Evolutionary conservation across 495 filamentous ascomycete genomes (phyloP).

Genomic region (Terfezia boudieri): DNA sequence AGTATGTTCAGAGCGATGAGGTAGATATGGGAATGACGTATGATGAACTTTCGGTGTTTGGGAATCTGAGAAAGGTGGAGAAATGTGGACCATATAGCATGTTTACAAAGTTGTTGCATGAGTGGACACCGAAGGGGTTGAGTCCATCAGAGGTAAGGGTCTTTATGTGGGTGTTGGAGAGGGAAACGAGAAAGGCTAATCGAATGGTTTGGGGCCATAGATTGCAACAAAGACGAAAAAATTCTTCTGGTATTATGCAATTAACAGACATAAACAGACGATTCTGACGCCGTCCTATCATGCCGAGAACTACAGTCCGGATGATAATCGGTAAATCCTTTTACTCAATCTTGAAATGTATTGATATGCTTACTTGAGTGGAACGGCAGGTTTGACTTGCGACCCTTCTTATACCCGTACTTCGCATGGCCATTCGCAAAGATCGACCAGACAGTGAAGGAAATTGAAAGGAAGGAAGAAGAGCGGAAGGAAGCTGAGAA

Average conservation of each 20-base stretch:
- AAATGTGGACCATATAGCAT: slow-evolving; percentile 54
- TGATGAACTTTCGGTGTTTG: slow-evolving; percentile 28
- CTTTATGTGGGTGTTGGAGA: slow-evolving; percentile 20
- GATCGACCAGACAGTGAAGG: slow-evolving; percentile 26
- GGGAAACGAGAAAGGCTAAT: slow-evolving; percentile 33
- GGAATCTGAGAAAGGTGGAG: slow-evolving; percentile 37
- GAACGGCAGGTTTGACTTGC: slow-evolving; percentile 30
- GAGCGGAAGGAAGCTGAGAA: slow-evolving; percentile 6
- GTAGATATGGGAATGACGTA: slow-evolving; percentile 52
- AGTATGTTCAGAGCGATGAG: slow-evolving; percentile 48
- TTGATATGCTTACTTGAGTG: not conserved
- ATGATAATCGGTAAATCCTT: slow-evolving; percentile 32
- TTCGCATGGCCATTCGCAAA: slow-evolving; percentile 30
- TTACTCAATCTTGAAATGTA: not conserved
- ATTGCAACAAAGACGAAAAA: slow-evolving; percentile 25
- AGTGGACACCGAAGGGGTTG: slow-evolving; percentile 35
- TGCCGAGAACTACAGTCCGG: slow-evolving; percentile 33
- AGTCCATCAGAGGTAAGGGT: slow-evolving; percentile 21
- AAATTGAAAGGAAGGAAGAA: slow-evolving; percentile 20
- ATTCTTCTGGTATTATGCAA: slow-evolving; percentile 45
- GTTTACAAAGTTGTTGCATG: slow-evolving; percentile 45
- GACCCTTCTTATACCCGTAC: slow-evolving; percentile 38
- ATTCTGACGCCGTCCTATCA: slow-evolving; percentile 39
- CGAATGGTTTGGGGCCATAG: slow-evolving; percentile 5
- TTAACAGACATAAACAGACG: slow-evolving; percentile 44